Evolutionary conservation across 116 monocot species (phyloP).

Genomic region (Dioscorea cayenensis): DNA sequence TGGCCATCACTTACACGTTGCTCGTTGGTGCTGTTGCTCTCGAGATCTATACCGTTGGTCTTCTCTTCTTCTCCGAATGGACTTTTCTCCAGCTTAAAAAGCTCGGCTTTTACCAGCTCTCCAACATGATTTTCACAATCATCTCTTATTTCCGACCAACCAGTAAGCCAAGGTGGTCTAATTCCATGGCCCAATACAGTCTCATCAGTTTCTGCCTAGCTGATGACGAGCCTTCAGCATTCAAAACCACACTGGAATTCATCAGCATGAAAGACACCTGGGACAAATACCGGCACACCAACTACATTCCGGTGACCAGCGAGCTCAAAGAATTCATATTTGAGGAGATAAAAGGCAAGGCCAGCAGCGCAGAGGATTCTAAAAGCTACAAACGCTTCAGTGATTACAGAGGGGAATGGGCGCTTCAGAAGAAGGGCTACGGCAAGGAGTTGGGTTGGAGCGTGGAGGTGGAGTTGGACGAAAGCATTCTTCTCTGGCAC

Average conservation of each 20-base stretch:
- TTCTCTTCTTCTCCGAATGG: constrained; percentile 18
- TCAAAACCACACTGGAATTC: neutral
- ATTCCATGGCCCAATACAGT: constrained; percentile 22
- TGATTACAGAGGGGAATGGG: constrained; percentile 19
- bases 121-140: neutral
- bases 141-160: neutral
- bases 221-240: neutral
- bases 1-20: constrained; percentile 10
- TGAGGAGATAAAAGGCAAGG: constrained; percentile 14
- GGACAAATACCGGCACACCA: constrained; percentile 8
- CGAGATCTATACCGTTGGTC: constrained; percentile 2
- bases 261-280: constrained; percentile 2
- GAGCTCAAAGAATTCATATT: constrained; percentile 18
- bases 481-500: constrained; percentile 42
- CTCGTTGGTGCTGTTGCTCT: constrained; percentile 13
- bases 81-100: neutral
- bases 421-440: constrained; percentile 18
- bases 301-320: neutral
- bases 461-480: constrained; percentile 26
- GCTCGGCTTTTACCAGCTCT: neutral
- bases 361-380: constrained; percentile 11
- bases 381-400: constrained; percentile 11
- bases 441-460: constrained; percentile 19
- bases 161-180: constrained; percentile 13
- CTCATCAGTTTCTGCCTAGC: constrained; percentile 16